Conservation (phyloP, 257 asterid genomes). For the Primulina tabacum region DNA sequence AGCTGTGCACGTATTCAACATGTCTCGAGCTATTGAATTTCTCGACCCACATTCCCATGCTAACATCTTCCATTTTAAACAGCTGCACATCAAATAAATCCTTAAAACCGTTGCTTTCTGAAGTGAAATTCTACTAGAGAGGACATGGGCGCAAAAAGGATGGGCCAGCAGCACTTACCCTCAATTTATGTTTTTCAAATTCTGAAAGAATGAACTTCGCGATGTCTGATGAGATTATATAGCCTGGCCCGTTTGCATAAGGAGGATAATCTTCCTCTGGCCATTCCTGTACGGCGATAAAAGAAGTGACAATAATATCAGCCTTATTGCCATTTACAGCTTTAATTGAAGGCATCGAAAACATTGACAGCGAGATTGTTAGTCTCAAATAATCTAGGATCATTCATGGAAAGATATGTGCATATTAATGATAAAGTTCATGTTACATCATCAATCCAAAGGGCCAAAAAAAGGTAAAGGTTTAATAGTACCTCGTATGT, state of each 20-base stretch:
- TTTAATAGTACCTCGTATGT: slow-evolving; percentile 59
- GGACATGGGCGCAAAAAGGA: neutral
- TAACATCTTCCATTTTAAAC: slow-evolving; percentile 96
- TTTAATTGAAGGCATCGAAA: neutral
- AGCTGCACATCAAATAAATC: slow-evolving; percentile 38
- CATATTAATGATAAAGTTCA: neutral
- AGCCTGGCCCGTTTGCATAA: slow-evolving; percentile 97
- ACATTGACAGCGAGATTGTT: neutral
- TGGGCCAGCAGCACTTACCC: slow-evolving; percentile 39
- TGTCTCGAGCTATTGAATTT: slow-evolving; percentile 53
- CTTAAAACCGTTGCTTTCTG: neutral
- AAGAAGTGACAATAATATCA: neutral
- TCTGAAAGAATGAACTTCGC: slow-evolving; percentile 66
- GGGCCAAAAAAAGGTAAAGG: slow-evolving; percentile 6
- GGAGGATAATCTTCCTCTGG: slow-evolving; percentile 95
- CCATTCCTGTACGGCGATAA: slow-evolving; percentile 69
- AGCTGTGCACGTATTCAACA: slow-evolving; percentile 80
- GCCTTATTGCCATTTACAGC: neutral
- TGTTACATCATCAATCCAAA: neutral
- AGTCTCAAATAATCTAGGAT: neutral
- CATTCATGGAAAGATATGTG: neutral
- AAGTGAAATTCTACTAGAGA: neutral
- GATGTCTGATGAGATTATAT: slow-evolving; percentile 77
- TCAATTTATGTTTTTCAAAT: slow-evolving; percentile 55
- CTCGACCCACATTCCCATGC: slow-evolving; percentile 98